phyloP scores from a whole-genome alignment of 345 rosid species.

The Kernera saxatilis region DNA sequence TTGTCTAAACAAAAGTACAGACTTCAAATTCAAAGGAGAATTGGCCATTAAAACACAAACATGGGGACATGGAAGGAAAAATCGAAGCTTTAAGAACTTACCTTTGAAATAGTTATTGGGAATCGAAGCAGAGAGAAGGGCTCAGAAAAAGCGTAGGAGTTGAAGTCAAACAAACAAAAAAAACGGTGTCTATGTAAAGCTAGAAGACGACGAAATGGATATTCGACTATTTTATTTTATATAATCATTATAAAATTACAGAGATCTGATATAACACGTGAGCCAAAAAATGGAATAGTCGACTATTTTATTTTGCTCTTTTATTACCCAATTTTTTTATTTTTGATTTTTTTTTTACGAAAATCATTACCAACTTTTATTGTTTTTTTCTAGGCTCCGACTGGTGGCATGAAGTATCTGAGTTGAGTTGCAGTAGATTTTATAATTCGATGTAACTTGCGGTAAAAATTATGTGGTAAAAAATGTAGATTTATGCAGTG shows the following conservation, averaged over 20 bases:
- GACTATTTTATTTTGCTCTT: neutral
- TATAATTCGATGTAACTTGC: too few relatives aligned
- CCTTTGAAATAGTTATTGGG: constrained; percentile 2
- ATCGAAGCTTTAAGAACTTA: constrained; percentile 6
- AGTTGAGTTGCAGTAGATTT: too few relatives aligned
- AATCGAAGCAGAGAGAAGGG: constrained; percentile 12
- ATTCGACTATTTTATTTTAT: neutral
- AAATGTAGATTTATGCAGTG: too few relatives aligned
- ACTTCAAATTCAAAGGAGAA: neutral
- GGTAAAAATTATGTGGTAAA: too few relatives aligned
- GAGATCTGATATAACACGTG: constrained; percentile 11
- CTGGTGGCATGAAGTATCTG: too few relatives aligned
- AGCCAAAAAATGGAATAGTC: neutral
- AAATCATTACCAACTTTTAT: too few relatives aligned
- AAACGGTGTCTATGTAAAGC: neutral
- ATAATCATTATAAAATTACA: neutral
- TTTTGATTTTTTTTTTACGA: too few relatives aligned
- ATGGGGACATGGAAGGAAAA: neutral
- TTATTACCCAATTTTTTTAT: neutral
- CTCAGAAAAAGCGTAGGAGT: neutral
- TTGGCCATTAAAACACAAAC: neutral
- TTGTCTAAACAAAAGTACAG: neutral
- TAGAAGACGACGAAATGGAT: constrained; percentile 11
- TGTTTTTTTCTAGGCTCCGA: too few relatives aligned
- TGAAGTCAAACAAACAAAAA: constrained; percentile 23